Evolutionary conservation across 1,284 basidiomycete genomes (phyloP).

Genomic region (Irpex sp.): DNA sequence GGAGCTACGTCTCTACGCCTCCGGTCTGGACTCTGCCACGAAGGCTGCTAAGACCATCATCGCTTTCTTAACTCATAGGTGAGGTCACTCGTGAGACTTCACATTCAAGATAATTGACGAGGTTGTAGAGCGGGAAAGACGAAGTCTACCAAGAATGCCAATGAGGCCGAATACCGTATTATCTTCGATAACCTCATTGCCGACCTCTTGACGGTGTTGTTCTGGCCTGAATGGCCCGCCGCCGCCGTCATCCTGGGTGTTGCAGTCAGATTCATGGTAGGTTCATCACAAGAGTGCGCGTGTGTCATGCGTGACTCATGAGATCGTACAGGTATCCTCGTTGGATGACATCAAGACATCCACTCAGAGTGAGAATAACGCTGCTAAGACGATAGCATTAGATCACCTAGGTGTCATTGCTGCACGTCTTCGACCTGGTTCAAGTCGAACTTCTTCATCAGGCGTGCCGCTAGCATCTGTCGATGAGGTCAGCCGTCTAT

Average conservation of each 20-base stretch:
- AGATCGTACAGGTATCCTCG: conserved; percentile 53
- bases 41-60: conserved; percentile 84
- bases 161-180: conserved; percentile 86
- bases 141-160: conserved; percentile 82
- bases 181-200: conserved; percentile 90
- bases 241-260: conserved; percentile 79
- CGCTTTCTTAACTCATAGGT: conserved; percentile 81
- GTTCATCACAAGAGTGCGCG: conserved; percentile 11
- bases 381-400: conserved; percentile 82
- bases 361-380: conserved; percentile 66
- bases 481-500: conserved; percentile 50
- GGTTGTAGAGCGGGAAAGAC: conserved; percentile 64
- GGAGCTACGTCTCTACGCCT: conserved; percentile 66
- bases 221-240: conserved; percentile 97
- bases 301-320: background rate
- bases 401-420: conserved; percentile 94
- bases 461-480: conserved; percentile 45
- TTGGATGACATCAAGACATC: conserved; percentile 79
- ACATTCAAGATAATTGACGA: conserved; percentile 17
- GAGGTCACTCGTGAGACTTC: conserved; percentile 4
- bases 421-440: conserved; percentile 70
- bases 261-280: conserved; percentile 81
- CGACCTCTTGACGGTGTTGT: conserved; percentile 86
- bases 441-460: conserved; percentile 30
- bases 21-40: conserved; percentile 74